Evolutionary conservation across 1,284 basidiomycete genomes (phyloP), one percentile per base, ranked within the genome.

Genomic region (Laetiporus sulphureus): DNA sequence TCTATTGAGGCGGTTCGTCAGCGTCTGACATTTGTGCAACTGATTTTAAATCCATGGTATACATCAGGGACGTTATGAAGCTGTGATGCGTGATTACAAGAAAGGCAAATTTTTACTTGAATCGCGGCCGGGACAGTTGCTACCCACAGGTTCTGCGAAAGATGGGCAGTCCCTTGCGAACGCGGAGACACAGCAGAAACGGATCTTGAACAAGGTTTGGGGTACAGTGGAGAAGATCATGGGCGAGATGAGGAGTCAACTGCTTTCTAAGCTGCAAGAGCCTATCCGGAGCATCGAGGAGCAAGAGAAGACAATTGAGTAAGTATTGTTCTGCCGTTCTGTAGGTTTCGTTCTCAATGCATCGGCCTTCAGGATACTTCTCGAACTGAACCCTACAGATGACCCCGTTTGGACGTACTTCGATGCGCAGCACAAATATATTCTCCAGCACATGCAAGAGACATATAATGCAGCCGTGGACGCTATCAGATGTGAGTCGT

Each of bases 241-340:
- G 84, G 75, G 75, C 27, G 92, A 95, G 58, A 91, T 99, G 90
- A 77, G 82, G 52, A 77, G 70, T 36, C 77, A 82, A 23, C 71
- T 99, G n/a, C 66, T 87, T 36, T 72, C 72, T 7, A 81, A 88
- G 54, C 65, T 99, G 27, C 80, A 87, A 57, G 91, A 97, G 52
- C 75, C 84, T 2, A 72, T 68, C 32, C 71, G 89, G 34, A 82
- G 77, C 35, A 77, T 95, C 3, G 96, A 99, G 46, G 95, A 98
- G 52, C 91, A 97, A 49, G 94, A 98, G 66, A 93, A 91, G 69
- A 97, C 91, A 1, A 88, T 99, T 37, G 94, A 99, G 92, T 93
- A 55, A 55, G 83, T 66, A 2, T 36, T 11, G 2, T 20, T 19
- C 4, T 1, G 20, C 13, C 25, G 24, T 32, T 22, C 20, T 11